A percentile compares a stretch with the other conserved stretches of the same genome.
Evolutionary conservation across 192 early-diverging fungal species (phyloP).

Genomic region (Backusella circina): DNA sequence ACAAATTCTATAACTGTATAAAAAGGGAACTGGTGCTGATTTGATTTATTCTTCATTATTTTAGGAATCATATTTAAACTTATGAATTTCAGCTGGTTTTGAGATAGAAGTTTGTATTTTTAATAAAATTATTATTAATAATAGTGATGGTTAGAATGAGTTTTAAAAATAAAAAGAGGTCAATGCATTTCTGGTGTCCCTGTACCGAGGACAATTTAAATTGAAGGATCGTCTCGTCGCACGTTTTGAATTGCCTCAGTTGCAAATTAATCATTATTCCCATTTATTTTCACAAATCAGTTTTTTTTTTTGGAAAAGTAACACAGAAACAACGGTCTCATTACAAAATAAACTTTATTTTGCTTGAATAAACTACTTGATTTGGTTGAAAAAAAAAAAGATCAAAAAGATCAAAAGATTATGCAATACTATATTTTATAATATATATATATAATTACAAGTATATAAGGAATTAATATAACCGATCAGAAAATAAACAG

Average conservation of each 20-base stretch:
- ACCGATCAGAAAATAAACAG: background rate
- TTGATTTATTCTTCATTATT: background rate
- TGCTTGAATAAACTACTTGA: background rate
- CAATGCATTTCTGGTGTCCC: background rate
- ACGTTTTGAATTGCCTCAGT: background rate
- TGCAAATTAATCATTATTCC: background rate
- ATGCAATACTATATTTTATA: background rate
- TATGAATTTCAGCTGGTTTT: too few species aligned
- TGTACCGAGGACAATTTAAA: background rate
- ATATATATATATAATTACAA: background rate
- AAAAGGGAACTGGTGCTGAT: background rate
- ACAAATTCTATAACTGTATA: background rate
- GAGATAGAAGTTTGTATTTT: background rate
- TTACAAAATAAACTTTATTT: background rate
- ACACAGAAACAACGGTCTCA: background rate
- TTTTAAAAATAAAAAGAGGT: background rate
- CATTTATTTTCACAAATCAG: background rate
- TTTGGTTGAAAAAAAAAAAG: background rate
- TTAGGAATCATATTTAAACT: background rate
- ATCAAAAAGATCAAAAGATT: background rate
- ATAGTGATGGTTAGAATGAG: background rate
- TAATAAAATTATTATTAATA: background rate
- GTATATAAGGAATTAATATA: background rate
- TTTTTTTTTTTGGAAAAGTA: background rate
- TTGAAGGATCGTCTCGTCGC: background rate